Percentiles rank a stretch among this genome's conserved stretches.
phyloP scores from a whole-genome alignment of 1,284 basidiomycete species.

The Moesziomyces globuligerus region DNA sequence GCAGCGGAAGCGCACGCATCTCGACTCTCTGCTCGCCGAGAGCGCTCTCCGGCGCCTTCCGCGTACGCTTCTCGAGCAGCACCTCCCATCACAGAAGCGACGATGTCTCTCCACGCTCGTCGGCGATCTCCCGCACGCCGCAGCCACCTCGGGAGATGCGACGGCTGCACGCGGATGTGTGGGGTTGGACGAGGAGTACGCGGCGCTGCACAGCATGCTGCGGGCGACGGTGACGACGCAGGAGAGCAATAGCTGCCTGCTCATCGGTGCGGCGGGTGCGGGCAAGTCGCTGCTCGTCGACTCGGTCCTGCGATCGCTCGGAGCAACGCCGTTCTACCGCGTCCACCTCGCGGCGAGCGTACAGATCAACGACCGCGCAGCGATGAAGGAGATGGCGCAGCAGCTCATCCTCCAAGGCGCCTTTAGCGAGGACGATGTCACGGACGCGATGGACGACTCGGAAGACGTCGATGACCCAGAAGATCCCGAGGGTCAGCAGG shows the following conservation, averaged over 20 bases:
- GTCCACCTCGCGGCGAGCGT: constrained; percentile 53
- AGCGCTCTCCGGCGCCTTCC: constrained; percentile 16
- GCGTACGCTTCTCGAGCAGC: constrained; percentile 4
- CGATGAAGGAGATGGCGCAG: constrained; percentile 61
- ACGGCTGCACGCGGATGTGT: constrained; percentile 35
- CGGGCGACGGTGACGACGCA: constrained; percentile 41
- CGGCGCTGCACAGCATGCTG: constrained; percentile 44
- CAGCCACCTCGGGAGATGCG: not conserved
- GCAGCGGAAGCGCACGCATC: constrained; percentile 12
- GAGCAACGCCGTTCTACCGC: constrained; percentile 34
- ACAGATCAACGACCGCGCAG: constrained; percentile 58
- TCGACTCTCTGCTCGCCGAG: constrained; percentile 2
- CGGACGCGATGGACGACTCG: constrained; percentile 11
- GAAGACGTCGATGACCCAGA: constrained; percentile 17
- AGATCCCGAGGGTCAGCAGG: not conserved
- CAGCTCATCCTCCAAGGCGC: constrained; percentile 63
- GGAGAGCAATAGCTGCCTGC: constrained; percentile 62
- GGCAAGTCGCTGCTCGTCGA: constrained; percentile 57
- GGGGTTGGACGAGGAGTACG: constrained; percentile 51
- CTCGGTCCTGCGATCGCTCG: constrained; percentile 45
- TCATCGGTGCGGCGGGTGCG: constrained; percentile 56
- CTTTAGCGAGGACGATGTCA: constrained; percentile 40
- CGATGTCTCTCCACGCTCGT: constrained; percentile 26
- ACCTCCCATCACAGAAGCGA: constrained; percentile 21
- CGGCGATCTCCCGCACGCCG: constrained; percentile 18